A percentile compares a stretch with the other conserved stretches of the same genome.
phyloP scores from a whole-genome alignment of 2,329 filamentous ascomycete species.

The Diplodia corticola region DNA sequence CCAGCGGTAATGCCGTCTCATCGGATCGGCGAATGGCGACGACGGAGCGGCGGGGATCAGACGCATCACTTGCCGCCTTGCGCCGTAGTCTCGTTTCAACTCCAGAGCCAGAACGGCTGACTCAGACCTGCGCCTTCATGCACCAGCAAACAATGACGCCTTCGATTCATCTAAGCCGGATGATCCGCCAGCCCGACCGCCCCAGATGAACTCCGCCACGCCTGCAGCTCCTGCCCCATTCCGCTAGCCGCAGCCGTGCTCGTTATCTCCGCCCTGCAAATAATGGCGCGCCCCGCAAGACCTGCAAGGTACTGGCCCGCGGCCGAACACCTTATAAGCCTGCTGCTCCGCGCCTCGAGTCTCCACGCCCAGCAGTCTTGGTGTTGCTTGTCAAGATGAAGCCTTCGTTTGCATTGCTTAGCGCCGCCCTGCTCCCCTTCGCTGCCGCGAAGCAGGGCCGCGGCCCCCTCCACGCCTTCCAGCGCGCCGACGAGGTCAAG shows the following conservation, averaged over 20 bases:
- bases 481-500: constrained; percentile 15
- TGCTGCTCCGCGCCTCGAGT: neutral
- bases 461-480: constrained; percentile 9
- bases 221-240: constrained; percentile 1
- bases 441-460: neutral
- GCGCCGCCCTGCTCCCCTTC: constrained; percentile 6
- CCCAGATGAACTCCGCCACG: neutral
- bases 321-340: neutral
- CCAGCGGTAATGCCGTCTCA: neutral
- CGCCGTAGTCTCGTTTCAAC: neutral
- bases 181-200: neutral
- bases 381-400: constrained; percentile 18
- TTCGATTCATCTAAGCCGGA: neutral
- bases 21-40: neutral
- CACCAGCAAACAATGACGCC: neutral
- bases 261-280: constrained; percentile 8
- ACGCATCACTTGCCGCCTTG: neutral
- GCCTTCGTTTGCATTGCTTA: constrained; percentile 3
- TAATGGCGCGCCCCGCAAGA: neutral
- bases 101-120: neutral
- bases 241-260: constrained; percentile 5
- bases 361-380: constrained; percentile 2
- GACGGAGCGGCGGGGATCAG: neutral
- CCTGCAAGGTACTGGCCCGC: neutral
- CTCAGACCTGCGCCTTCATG: neutral